A percentile compares a stretch with the other conserved stretches of the same genome.
These are phyloP conservation scores for Dittrichia graveolens DNA, from an alignment of 129 eudicot species.

Conservation along the genomic window DNA sequence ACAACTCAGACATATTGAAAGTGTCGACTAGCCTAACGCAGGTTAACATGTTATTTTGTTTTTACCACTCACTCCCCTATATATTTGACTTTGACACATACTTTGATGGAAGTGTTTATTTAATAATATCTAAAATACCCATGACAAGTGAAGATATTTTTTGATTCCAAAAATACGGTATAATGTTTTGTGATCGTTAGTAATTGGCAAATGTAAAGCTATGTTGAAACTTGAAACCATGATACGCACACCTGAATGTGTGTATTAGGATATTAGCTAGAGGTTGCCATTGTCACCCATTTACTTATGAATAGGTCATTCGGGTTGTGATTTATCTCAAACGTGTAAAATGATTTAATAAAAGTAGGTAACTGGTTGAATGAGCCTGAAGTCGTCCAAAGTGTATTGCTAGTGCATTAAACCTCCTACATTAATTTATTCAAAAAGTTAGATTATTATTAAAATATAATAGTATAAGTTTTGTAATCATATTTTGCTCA, in stretches of 20 bases:
- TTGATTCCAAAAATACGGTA: not conserved
- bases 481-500: not conserved
- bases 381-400: not conserved
- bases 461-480: not conserved
- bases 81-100: not conserved
- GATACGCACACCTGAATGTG: too few species aligned
- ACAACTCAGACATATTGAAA: constrained; percentile 75
- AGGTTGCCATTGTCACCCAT: not conserved
- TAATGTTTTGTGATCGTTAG: not conserved
- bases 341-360: not conserved
- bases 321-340: not conserved
- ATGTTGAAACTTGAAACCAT: too few species aligned
- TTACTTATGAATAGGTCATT: not conserved
- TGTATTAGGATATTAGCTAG: too few species aligned
- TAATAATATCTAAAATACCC: not conserved
- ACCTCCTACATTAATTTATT: not conserved
- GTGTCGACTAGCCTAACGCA: constrained; percentile 88
- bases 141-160: not conserved
- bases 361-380: not conserved
- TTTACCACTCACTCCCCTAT: not conserved
- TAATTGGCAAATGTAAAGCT: not conserved
- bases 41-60: constrained; percentile 38
- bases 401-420: not conserved
- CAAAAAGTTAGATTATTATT: not conserved
- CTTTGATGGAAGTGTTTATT: not conserved